Base-by-base conservation (phyloP, 2,329 filamentous ascomycete species). In the Fusarium sp. region DNA sequence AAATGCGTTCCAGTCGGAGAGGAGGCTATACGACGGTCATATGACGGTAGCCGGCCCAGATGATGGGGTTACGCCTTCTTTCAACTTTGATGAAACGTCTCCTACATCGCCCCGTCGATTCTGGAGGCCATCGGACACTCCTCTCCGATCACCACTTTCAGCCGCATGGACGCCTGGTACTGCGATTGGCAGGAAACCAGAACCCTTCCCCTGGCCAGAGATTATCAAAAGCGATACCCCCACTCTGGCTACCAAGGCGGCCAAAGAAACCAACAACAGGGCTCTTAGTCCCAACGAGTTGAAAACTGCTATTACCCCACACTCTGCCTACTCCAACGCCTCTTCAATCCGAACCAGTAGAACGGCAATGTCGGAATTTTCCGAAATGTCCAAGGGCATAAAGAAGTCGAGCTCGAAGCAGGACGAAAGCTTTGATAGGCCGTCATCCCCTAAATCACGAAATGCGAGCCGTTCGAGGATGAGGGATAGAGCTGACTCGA, bases 361-460 rank as follows among this genome's bases (percentile, higher is more conserved):
- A 4, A 36, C 42, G 2, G 10, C 27, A 2, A 38, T 34, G 2
- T 63, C 65, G 1, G 59, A 54, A 9, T 55, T 40, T 6, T 61
- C 65, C 6, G 46, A 27, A 27, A 27, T 27, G 25, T 27, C 25
- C 9, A 27, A 27, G 25, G 25, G 25, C 25, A 27, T 27, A 27
- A 27, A 27, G 25, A 27, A 27, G 25, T 27, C 25, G 25, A 27
- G 25, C 4, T 3, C 18, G 2, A 49, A 50, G 6, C 49, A 20
- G 1, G 46, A 57, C 8, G 25, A 29, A 3, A 18, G n/a, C 4
- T 20, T 68, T 0, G 49, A 50, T 0, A 74, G 77, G 3, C 77
- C 78, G 0, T 59, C 70, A 0, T 80, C 79, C 0, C 76, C 79
- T 0, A 81, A 80, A 44, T 79, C 80, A 2, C 77, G 79, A 5